Conservation (phyloP, 345 rosid species). For the Euphorbia tirucalli region DNA sequence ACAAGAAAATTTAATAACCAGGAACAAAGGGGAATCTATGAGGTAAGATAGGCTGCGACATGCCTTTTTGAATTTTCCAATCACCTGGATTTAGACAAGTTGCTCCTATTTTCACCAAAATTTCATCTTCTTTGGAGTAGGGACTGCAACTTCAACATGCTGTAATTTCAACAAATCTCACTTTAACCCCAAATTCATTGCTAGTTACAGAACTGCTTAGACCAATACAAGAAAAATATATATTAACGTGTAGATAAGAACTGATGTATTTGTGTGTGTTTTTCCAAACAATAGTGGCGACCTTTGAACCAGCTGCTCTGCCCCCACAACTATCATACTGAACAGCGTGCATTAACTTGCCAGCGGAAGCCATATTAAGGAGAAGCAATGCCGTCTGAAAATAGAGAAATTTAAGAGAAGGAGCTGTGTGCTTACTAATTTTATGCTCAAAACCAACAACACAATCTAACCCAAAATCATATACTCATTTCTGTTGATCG, state of each 20-base stretch:
- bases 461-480: too few relatives aligned
- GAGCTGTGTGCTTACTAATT: neutral
- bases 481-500: too few relatives aligned
- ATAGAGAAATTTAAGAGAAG: neutral
- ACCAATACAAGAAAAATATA: too few relatives aligned
- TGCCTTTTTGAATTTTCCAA: too few relatives aligned
- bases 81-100: conserved; percentile 58
- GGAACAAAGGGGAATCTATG: conserved; percentile 72
- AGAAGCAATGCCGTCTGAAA: neutral
- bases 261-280: too few relatives aligned
- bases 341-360: conserved; percentile 40
- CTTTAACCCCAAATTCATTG: neutral
- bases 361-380: conserved; percentile 30
- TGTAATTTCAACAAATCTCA: conserved; percentile 12
- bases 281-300: neutral
- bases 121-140: conserved; percentile 58
- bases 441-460: too few relatives aligned
- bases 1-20: too few relatives aligned
- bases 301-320: conserved; percentile 48
- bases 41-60: conserved; percentile 59
- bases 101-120: conserved; percentile 57
- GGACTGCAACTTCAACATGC: conserved; percentile 62
- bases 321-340: conserved; percentile 40
- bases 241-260: too few relatives aligned
- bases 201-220: too few relatives aligned